phyloP scores from a whole-genome alignment of 352 stramenopile genomes.

The Globisporangium middletonii region DNA sequence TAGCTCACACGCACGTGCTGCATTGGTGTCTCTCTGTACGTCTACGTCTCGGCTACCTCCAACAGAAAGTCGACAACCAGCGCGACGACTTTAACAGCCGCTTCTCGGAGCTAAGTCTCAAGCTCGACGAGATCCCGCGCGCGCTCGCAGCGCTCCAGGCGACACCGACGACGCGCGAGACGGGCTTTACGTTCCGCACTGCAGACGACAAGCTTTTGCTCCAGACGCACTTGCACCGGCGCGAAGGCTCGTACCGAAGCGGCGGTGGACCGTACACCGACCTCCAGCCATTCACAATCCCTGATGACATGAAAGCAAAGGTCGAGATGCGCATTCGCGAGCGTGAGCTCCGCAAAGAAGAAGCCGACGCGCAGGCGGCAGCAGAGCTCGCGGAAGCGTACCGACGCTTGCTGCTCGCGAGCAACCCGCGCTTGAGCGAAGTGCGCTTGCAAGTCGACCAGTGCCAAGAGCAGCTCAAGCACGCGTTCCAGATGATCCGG shows the following conservation, averaged over 20 bases:
- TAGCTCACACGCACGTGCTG: neutral
- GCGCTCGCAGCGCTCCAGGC: constrained; percentile 43
- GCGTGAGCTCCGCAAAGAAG: constrained; percentile 40
- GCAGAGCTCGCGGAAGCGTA: constrained; percentile 58
- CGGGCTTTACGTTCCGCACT: constrained; percentile 45
- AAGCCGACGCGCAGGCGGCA: constrained; percentile 33
- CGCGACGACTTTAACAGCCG: constrained; percentile 55
- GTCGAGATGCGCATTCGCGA: constrained; percentile 65
- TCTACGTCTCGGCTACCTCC: neutral
- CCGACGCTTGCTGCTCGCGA: constrained; percentile 46
- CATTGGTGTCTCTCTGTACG: neutral
- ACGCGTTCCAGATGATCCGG: constrained; percentile 57
- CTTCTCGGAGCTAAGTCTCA: constrained; percentile 53
- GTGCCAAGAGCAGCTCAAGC: constrained; percentile 63
- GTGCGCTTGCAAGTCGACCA: constrained; percentile 52
- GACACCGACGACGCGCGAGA: constrained; percentile 6
- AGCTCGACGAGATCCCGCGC: constrained; percentile 53
- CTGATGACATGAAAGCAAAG: constrained; percentile 73
- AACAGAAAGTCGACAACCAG: constrained; percentile 67
- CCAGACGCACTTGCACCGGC: constrained; percentile 36
- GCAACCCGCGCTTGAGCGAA: constrained; percentile 53
- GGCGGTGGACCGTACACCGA: constrained; percentile 49
- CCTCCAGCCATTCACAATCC: constrained; percentile 66
- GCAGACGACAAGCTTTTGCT: constrained; percentile 51
- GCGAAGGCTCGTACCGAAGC: constrained; percentile 7